phyloP scores from a whole-genome alignment of 129 eudicot genomes.

The Lonicera japonica region DNA sequence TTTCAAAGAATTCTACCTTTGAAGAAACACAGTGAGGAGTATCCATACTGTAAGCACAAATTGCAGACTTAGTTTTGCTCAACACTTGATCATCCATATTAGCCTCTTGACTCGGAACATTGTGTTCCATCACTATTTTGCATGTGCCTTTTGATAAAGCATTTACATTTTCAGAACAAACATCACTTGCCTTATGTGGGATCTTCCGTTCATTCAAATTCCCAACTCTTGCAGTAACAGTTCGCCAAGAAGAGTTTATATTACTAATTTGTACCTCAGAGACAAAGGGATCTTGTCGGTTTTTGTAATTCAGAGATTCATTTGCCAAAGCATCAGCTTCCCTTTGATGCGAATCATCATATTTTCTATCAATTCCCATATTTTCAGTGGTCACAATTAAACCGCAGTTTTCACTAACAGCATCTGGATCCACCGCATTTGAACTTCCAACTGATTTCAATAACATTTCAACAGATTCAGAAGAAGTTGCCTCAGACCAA shows the following conservation, averaged over 20 bases:
- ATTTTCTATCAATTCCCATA: slow-evolving; percentile 10
- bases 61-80: slow-evolving; percentile 1
- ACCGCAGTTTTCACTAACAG: slow-evolving; percentile 27
- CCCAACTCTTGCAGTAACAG: slow-evolving; percentile 15
- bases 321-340: slow-evolving; percentile 15
- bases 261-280: slow-evolving; percentile 20
- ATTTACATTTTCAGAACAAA: slow-evolving; percentile 15
- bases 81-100: slow-evolving; percentile 16
- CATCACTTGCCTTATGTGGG: no score
- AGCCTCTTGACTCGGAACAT: slow-evolving; percentile 11
- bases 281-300: slow-evolving; percentile 31
- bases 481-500: slow-evolving; percentile 99
- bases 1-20: no score
- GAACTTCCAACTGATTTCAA: slow-evolving; percentile 59
- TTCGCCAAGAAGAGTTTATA: slow-evolving; percentile 18
- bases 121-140: slow-evolving; percentile 17
- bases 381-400: slow-evolving; percentile 18
- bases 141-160: slow-evolving; percentile 5
- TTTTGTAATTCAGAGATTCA: slow-evolving; percentile 19
- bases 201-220: slow-evolving; percentile 12
- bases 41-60: no score
- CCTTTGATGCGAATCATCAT: slow-evolving; percentile 23
- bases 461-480: slow-evolving; percentile 96
- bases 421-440: slow-evolving; percentile 18
- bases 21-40: no score